Evolutionary conservation across 768 basidiomycete genomes (phyloP), one percentile per base, ranked within the genome.

Genomic region (Suillus clintonianus): DNA sequence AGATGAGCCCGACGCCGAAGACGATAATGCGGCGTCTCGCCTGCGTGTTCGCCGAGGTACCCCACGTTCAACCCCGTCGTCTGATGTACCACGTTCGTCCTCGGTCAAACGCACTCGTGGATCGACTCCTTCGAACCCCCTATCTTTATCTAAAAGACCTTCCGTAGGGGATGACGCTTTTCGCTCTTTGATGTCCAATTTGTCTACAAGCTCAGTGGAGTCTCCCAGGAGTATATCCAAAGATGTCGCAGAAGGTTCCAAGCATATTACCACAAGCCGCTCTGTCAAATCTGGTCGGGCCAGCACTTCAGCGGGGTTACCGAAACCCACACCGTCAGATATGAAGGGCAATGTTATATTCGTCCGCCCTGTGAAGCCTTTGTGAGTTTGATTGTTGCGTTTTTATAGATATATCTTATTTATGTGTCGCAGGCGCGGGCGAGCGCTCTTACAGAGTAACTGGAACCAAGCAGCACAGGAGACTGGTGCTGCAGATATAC

Each of bases 381-480:
- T 41, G 56, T 57, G 39, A 57, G 56, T 14, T 27, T 56, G 11
- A 39, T 27, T 27, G 1, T 22, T 57, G 30, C 3, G 5, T 17
- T 39, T 10, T 17, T 27, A 30, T 3, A 41, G 11, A 17, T 37
- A 6, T 57, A 57, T 30, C 4, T 57, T 19, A 30, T 24, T 27
- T 4, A 57, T 17, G 14, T 19, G 34, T 57, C 11, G 27, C 56
- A 57, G 56, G 11, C 56, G 19, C 60, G 76, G 76, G 37, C 69
- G 76, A 56, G 62, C 67, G 19, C 67, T 69, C 30, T 61, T 78
- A 48, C 70, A 74, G 14, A 67, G 65, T 9, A 50, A 61, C 22
- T 81, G 81, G 81, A 68, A 68, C 36, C 68, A 64, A 57, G 69
- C 69, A 11, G 72, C 72, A 27, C 66, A 34, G 51, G 63, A 67